Evolutionary conservation across 176 grass and related monocot species (phyloP).

Genomic region (Hyparrhenia diplandra): DNA sequence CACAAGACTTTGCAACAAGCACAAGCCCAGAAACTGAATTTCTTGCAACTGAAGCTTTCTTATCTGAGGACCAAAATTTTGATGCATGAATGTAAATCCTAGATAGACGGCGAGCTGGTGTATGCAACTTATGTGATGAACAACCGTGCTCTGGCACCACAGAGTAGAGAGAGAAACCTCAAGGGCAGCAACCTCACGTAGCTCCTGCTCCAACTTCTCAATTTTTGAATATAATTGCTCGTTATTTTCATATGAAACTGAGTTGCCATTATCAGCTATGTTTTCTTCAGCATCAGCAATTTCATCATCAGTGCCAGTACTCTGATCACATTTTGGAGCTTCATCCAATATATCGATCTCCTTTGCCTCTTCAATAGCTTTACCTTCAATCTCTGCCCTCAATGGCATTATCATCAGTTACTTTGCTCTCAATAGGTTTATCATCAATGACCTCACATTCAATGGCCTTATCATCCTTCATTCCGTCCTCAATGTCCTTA

Average conservation of each 20-base stretch:
- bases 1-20: conserved; percentile 74
- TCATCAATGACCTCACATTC: not conserved
- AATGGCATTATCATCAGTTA: conserved; percentile 15
- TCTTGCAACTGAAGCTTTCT: conserved; percentile 64
- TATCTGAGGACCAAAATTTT: conserved; percentile 63
- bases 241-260: conserved; percentile 46
- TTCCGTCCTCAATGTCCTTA: conserved; percentile 14
- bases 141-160: conserved; percentile 72
- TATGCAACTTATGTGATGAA: conserved; percentile 87
- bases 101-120: conserved; percentile 76
- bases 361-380: conserved; percentile 63
- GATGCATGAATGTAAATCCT: conserved; percentile 79
- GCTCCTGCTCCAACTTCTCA: conserved; percentile 65
- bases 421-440: conserved; percentile 3
- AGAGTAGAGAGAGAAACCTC: conserved; percentile 81
- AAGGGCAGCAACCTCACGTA: conserved; percentile 81
- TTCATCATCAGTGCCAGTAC: conserved; percentile 80
- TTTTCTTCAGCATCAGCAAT: conserved; percentile 64
- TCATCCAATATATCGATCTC: conserved; percentile 85
- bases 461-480: not conserved
- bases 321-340: conserved; percentile 78
- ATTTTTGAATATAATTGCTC: conserved; percentile 48
- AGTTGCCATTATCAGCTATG: conserved; percentile 37
- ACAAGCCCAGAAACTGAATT: conserved; percentile 72
- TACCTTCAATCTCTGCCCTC: conserved; percentile 32